phyloP scores from a whole-genome alignment of 257 asterid genomes.

The Forsythia suspensa region DNA sequence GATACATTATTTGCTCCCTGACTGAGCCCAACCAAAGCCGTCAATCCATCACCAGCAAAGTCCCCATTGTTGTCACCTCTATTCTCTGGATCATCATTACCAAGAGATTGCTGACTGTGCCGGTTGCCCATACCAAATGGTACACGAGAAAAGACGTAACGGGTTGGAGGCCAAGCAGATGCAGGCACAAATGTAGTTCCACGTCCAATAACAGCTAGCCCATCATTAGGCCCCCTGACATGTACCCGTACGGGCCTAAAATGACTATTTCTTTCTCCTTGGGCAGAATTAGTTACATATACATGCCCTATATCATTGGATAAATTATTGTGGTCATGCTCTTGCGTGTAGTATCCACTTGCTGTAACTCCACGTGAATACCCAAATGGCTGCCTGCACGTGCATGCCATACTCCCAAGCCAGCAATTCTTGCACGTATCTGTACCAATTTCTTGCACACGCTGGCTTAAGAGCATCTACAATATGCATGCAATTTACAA shows the following conservation, averaged over 20 bases:
- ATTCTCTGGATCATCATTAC: constrained; percentile 76
- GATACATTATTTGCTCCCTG: constrained; percentile 59
- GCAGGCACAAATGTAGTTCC: constrained; percentile 83
- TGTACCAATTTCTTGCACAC: constrained; percentile 86
- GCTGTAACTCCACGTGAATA: constrained; percentile 58
- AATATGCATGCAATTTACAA: constrained; percentile 22
- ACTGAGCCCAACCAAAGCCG: constrained; percentile 96
- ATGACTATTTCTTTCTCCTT: constrained; percentile 72
- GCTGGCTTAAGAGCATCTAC: constrained; percentile 92
- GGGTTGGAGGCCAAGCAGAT: constrained; percentile 94
- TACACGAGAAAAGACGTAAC: constrained; percentile 95
- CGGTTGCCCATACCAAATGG: constrained; percentile 93
- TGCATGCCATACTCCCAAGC: constrained; percentile 64
- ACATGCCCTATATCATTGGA: constrained; percentile 63
- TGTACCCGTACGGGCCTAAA: constrained; percentile 86
- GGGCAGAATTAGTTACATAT: constrained; percentile 67
- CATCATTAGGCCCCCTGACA: constrained; percentile 83
- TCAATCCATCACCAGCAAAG: constrained; percentile 85
- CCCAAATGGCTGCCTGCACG: constrained; percentile 78
- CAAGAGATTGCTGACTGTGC: constrained; percentile 65
- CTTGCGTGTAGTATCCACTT: constrained; percentile 71
- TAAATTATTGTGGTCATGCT: constrained; percentile 58
- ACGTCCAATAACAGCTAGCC: constrained; percentile 94
- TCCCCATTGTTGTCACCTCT: constrained; percentile 72
- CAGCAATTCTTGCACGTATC: constrained; percentile 91